Evolutionary conservation across 192 early-diverging fungal species (phyloP), one percentile per base, ranked within the genome.

Genomic region (Chytriomyces hyalinus): DNA sequence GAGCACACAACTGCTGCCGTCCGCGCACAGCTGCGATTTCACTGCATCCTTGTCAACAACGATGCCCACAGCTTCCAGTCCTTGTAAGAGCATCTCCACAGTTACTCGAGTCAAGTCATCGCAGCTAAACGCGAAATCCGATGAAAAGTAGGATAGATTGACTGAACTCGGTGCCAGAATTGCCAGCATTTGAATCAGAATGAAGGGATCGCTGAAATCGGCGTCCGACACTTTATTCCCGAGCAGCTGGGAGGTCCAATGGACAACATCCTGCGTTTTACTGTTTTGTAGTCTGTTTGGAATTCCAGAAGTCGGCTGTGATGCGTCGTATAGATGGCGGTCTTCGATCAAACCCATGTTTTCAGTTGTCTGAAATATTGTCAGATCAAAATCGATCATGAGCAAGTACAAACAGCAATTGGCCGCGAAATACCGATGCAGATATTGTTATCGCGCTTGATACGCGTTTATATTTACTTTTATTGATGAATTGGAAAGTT

Each of bases 51-150:
- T 47, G n/a, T 51, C 63, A 61, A 28, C 46, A 26, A 51, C 4
- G 36, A 80, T 8, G 10, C 57, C 57, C 50, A 57, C 10, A 6
- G 50, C 15, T 17, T 15, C 36, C 65, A 80, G 45, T 17, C 60
- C 60, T 20, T 80, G 67, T 6, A 61, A 77, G 15, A 79, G 28
- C 47, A 60, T 79, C 11, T 61, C 69, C 4, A 79, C 57, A 20
- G 77, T 73, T 5, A 46, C 46, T 8, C 49, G 13, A 28, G 49
- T 67, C 15, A 62, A 20, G 26, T 78, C n/a, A 1, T 73, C 47
- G 20, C 66, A 68, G 44, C 67, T 79, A 47, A 65, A 57, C 61
- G 65, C 64, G 47, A 66, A 53, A 73, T 45, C 63, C 9, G 70
- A 60, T 17, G 69, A 70, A 53, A 24, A 73, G 61, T 45, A 78